Conservation (phyloP, 1,284 basidiomycete genomes). For the Cronartium quercuum region DNA sequence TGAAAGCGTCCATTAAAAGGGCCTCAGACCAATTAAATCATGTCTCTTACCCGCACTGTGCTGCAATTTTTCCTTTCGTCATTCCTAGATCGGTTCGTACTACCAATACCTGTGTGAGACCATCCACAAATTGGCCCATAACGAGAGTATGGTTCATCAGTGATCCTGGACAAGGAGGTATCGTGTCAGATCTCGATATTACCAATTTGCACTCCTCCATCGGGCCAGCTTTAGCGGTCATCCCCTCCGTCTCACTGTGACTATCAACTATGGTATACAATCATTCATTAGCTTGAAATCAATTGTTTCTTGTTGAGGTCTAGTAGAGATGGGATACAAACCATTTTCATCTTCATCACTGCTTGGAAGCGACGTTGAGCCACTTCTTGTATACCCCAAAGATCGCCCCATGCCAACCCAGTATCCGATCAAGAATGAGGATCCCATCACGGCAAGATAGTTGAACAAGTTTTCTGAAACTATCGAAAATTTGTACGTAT, state of each 20-base stretch:
- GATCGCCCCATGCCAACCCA: conserved; percentile 35
- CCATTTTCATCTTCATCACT: conserved; percentile 25
- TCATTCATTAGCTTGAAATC: background rate
- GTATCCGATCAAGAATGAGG: conserved; percentile 37
- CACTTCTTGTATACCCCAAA: conserved; percentile 29
- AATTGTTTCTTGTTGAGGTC: background rate
- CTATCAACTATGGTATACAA: background rate
- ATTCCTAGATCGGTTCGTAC: conserved; percentile 37
- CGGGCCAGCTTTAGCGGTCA: conserved; percentile 4
- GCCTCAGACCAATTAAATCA: background rate
- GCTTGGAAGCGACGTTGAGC: background rate
- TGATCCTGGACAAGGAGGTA: no score
- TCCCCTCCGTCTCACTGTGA: conserved; percentile 13
- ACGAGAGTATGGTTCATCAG: no score
- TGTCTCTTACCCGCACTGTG: conserved; percentile 30
- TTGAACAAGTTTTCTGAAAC: conserved; percentile 29
- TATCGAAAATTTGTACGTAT: conserved; percentile 4
- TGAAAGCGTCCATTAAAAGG: background rate
- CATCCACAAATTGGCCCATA: no score
- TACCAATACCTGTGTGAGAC: conserved; percentile 15
- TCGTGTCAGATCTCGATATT: background rate
- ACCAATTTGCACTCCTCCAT: conserved; percentile 33
- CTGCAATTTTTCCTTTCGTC: conserved; percentile 38
- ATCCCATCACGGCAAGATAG: conserved; percentile 32
- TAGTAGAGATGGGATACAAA: background rate